Base-by-base conservation (phyloP, 73 alveolate genomes). In the Blepharisma stoltei region DNA sequence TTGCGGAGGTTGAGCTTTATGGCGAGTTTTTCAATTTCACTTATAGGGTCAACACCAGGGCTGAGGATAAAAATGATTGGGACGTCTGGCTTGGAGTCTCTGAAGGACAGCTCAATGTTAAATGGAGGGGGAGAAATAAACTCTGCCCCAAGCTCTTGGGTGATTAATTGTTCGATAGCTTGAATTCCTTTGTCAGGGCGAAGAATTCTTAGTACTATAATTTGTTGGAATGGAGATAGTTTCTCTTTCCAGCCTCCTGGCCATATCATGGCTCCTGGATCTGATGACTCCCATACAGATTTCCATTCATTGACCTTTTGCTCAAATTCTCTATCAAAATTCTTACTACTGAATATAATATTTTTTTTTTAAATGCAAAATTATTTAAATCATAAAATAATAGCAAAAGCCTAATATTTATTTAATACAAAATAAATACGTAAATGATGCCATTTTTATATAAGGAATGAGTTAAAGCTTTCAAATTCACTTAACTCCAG, bases 1-100 rank as follows among this genome's bases (percentile, higher is more conserved):
- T 92, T 89, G 68, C 81, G 84, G 77, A 89, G 80, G 44, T 91
- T 95, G 76, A 86, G 81, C 69, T 88, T 85, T 69, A 88, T 92
- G 11, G 98, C 95, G 8, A 96, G 89, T 71, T 94, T 92, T 54
- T 88, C 83, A 14, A 96, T 89, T 85, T 95, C 97, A 14, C 88
- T 78, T 86, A 96, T 93, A 54, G 99, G 99, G 88, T 96, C 99
- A 21, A 98, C 99, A 7, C 99, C 99, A 32, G 99, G 99, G 18
- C 98, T 93, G 27, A 96, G 89, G 70, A 96, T 94, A 75, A 96
- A 93, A 49, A 96, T 91, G 27, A 96, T 83, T 0, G 99, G 99
- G 4, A 97, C 89, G 71, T 83, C 85, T 75, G 89, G 84, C 54
- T 89, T 90, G 55, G 99, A 94, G 81, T 96, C 99, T 67, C 87